Evolutionary conservation across 2,329 filamentous ascomycete genomes (phyloP).

Genomic region (Trichoderma sp.): DNA sequence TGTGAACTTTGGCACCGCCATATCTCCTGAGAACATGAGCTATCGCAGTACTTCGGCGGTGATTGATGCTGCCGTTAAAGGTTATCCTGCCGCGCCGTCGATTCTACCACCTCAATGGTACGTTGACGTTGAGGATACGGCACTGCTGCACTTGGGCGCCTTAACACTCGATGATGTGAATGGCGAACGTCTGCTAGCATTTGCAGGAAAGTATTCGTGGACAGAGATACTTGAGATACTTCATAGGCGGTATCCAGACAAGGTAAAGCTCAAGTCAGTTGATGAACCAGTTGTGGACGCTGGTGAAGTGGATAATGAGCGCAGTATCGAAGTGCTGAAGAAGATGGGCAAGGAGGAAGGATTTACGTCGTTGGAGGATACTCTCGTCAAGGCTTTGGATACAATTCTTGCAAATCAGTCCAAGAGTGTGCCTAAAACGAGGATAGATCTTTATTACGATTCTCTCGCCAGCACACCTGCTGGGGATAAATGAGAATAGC

Average conservation of each 20-base stretch:
- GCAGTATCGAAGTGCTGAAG: background rate
- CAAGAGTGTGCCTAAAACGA: background rate
- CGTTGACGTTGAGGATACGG: background rate
- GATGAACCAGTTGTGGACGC: background rate
- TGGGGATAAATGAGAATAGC: background rate
- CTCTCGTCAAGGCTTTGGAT: background rate
- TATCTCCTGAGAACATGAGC: background rate
- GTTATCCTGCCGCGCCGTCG: background rate
- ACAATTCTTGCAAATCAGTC: background rate
- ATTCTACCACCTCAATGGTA: background rate
- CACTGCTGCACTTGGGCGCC: background rate
- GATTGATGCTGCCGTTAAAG: background rate
- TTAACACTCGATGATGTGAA: background rate
- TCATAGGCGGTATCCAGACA: background rate
- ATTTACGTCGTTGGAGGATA: background rate
- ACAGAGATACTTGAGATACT: background rate
- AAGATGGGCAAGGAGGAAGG: background rate
- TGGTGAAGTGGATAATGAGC: background rate
- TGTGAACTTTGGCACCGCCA: background rate
- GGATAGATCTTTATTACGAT: background rate
- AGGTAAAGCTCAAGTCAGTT: background rate
- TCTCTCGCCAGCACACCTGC: background rate
- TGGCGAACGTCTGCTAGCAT: background rate
- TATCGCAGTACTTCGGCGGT: background rate
- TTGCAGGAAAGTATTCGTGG: background rate